Evolutionary conservation across 192 early-diverging fungal species (phyloP).

Genomic region (Gonapodya sp.): DNA sequence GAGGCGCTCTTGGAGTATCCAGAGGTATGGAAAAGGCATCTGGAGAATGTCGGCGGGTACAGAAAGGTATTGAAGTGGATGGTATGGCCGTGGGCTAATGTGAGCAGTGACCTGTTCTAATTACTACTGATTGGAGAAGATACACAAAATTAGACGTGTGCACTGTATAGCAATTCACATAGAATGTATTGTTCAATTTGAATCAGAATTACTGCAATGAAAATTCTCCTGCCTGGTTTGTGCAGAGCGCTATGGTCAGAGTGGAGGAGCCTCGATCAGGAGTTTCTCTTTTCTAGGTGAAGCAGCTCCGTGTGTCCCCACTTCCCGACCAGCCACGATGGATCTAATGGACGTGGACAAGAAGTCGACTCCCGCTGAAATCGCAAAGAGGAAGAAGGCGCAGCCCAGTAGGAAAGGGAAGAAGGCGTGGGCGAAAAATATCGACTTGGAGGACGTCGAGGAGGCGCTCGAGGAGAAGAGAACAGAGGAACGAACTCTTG

Average conservation of each 20-base stretch:
- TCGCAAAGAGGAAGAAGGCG: constrained; percentile 7
- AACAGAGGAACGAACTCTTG: constrained; percentile 58
- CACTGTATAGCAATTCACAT: no score
- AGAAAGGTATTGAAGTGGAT: background rate
- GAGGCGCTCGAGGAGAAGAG: constrained; percentile 49
- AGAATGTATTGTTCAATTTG: no score
- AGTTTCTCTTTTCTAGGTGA: no score
- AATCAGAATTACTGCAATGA: no score
- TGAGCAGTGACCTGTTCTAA: background rate
- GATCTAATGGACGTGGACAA: background rate
- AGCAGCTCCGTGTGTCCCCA: no score
- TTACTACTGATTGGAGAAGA: no score
- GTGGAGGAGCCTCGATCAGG: no score
- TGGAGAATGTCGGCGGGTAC: background rate
- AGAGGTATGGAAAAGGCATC: background rate
- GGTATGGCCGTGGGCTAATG: background rate
- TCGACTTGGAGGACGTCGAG: constrained; percentile 75
- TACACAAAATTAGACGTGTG: no score
- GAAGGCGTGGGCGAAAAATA: constrained; percentile 87
- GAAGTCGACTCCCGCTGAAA: background rate
- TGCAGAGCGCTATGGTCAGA: no score
- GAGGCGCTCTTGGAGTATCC: background rate
- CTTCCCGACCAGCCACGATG: background rate
- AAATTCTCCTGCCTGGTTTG: no score
- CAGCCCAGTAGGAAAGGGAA: constrained; percentile 76